phyloP scores from a whole-genome alignment of 1,284 basidiomycete species.

The Golubevia pallescens region DNA sequence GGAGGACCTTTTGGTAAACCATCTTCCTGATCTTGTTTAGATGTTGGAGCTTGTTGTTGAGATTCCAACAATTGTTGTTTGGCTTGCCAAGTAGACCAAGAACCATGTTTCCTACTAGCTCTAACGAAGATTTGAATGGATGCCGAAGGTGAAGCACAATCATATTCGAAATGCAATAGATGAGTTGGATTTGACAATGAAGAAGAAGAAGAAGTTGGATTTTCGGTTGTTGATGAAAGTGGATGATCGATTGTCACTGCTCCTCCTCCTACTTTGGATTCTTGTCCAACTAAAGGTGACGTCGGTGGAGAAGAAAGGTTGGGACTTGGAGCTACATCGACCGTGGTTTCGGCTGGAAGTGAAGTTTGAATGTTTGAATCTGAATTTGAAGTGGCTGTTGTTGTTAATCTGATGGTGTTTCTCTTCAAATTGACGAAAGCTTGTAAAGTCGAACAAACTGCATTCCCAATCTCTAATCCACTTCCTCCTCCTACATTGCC shows the following conservation, averaged over 20 bases:
- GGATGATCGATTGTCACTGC: slow-evolving; percentile 2
- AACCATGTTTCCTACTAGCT: slow-evolving; percentile 49
- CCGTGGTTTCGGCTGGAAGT: not conserved
- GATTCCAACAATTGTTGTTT: not conserved
- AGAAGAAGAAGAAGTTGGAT: not conserved
- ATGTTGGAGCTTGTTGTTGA: not conserved
- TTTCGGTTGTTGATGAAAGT: slow-evolving; percentile 14
- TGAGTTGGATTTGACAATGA: slow-evolving; percentile 35
- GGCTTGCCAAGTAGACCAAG: slow-evolving; percentile 27
- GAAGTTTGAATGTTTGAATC: not conserved
- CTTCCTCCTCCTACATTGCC: not conserved
- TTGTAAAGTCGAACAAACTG: slow-evolving; percentile 49
- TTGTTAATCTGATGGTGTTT: slow-evolving; percentile 39
- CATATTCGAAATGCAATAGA: slow-evolving; percentile 49
- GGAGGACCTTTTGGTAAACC: slow-evolving; percentile 25
- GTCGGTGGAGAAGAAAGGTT: too few relatives aligned
- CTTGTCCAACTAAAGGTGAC: too few relatives aligned
- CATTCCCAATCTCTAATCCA: slow-evolving; percentile 17
- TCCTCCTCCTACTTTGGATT: not conserved
- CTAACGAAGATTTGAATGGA: slow-evolving; percentile 49
- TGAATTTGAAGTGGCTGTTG: not conserved
- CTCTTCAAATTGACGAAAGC: slow-evolving; percentile 57
- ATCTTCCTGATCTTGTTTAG: not conserved
- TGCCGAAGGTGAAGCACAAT: slow-evolving; percentile 44
- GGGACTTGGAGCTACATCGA: not conserved